Evolutionary conservation across 2,329 filamentous ascomycete genomes (phyloP).

Genomic region (Fusarium penzigii): DNA sequence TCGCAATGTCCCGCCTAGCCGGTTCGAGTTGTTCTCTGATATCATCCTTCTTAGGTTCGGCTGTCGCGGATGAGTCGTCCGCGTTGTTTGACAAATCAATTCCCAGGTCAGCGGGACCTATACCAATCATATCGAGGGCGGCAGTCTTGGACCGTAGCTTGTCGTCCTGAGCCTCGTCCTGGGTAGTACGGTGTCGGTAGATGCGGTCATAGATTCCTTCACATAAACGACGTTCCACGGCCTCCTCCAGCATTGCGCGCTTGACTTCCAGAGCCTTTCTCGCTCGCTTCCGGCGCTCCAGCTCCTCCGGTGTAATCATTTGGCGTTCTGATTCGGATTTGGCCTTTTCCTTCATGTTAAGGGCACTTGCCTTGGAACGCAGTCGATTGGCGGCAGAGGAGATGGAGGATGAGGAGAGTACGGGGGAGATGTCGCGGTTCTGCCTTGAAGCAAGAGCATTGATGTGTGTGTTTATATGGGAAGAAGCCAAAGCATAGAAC

Average conservation of each 20-base stretch:
- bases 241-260: conserved; percentile 77
- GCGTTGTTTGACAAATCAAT: conserved; percentile 66
- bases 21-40: conserved; percentile 72
- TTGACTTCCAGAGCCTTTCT: conserved; percentile 79
- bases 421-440: conserved; percentile 64
- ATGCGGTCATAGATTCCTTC: conserved; percentile 85
- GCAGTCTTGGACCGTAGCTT: conserved; percentile 94
- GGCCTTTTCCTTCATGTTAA: conserved; percentile 54
- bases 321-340: conserved; percentile 63
- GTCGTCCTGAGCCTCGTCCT: conserved; percentile 93
- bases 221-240: conserved; percentile 82
- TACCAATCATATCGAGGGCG: conserved; percentile 85
- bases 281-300: conserved; percentile 76
- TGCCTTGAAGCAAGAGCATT: conserved; percentile 74
- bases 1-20: conserved; percentile 68
- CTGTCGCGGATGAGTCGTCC: conserved; percentile 57
- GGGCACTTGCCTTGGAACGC: conserved; percentile 55
- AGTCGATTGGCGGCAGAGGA: conserved; percentile 58
- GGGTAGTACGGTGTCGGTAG: conserved; percentile 86
- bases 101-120: conserved; percentile 81
- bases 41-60: conserved; percentile 62
- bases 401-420: conserved; percentile 55
- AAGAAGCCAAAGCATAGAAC: conserved; percentile 81
- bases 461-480: conserved; percentile 85
- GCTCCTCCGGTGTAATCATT: conserved; percentile 88